Evolutionary conservation across 2,329 filamentous ascomycete species (phyloP).

Genomic region (Calonectria hongkongensis): DNA sequence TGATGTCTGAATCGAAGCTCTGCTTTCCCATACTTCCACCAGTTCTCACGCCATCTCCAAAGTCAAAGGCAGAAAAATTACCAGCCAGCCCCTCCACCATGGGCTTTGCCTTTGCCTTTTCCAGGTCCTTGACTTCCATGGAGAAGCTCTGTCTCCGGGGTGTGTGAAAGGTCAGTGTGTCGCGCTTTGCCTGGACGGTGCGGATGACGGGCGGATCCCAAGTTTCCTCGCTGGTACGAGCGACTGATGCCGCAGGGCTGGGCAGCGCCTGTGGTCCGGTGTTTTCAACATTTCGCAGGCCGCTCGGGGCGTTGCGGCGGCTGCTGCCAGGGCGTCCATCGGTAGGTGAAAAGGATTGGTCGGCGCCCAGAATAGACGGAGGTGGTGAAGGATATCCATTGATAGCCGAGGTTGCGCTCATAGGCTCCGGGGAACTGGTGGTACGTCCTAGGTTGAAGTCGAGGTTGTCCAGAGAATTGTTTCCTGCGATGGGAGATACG

Average conservation of each 20-base stretch:
- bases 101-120: slow-evolving; percentile 43
- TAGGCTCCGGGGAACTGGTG: slow-evolving; percentile 26
- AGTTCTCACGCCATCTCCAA: slow-evolving; percentile 57
- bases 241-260: slow-evolving; percentile 64
- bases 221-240: slow-evolving; percentile 64
- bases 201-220: slow-evolving; percentile 66
- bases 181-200: slow-evolving; percentile 69
- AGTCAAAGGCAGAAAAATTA: slow-evolving; percentile 63
- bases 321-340: slow-evolving; percentile 46
- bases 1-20: slow-evolving; percentile 47
- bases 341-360: slow-evolving; percentile 53
- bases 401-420: slow-evolving; percentile 24
- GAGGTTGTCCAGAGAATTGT: slow-evolving; percentile 64
- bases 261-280: slow-evolving; percentile 61
- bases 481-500: slow-evolving; percentile 52
- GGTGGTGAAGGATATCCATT: slow-evolving; percentile 63
- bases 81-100: slow-evolving; percentile 60
- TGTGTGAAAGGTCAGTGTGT: slow-evolving; percentile 68
- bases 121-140: slow-evolving; percentile 66
- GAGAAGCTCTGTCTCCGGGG: slow-evolving; percentile 69
- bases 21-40: slow-evolving; percentile 45
- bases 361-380: slow-evolving; percentile 58
- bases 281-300: slow-evolving; percentile 54
- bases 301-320: slow-evolving; percentile 51
- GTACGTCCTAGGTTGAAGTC: slow-evolving; percentile 58